A percentile compares a stretch with the other conserved stretches of the same genome.
These are phyloP conservation scores for Blastocystis sp. DNA, from an alignment of 352 stramenopile species.

Conservation along the genomic window DNA sequence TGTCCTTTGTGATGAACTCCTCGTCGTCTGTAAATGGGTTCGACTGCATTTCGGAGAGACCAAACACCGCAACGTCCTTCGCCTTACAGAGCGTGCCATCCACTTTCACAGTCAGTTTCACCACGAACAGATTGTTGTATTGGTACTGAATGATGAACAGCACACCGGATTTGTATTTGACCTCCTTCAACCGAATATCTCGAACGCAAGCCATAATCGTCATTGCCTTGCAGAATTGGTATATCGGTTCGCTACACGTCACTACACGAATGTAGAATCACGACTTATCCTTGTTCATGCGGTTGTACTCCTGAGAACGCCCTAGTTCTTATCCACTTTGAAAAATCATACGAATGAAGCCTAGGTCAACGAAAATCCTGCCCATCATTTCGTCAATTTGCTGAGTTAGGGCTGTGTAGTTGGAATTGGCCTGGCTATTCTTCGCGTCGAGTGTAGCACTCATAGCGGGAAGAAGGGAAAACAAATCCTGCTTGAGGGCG, in stretches of 20 bases:
- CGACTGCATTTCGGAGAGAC: not conserved
- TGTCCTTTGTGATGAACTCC: not conserved
- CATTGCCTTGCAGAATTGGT: not conserved
- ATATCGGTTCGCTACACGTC: constrained; percentile 3
- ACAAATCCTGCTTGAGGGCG: not conserved
- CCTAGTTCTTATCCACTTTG: not conserved
- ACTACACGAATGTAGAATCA: not conserved
- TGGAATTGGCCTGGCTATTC: not conserved
- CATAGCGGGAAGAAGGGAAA: not conserved
- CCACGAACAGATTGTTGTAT: not conserved
- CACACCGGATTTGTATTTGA: not conserved
- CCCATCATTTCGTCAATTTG: not conserved
- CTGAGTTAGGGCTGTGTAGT: not conserved
- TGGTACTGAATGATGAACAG: constrained; percentile 6
- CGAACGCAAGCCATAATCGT: not conserved
- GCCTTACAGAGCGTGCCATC: not conserved
- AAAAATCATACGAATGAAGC: not conserved
- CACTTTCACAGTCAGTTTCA: not conserved
- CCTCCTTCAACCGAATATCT: not conserved
- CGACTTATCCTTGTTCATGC: not conserved
- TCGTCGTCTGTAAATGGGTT: not conserved
- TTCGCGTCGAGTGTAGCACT: not conserved
- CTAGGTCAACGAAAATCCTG: not conserved
- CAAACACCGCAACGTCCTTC: constrained; percentile 15
- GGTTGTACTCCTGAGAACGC: not conserved